These are phyloP conservation scores for Serendipita sp. DNA, from an alignment of 768 basidiomycete species.

Conservation along the genomic window DNA sequence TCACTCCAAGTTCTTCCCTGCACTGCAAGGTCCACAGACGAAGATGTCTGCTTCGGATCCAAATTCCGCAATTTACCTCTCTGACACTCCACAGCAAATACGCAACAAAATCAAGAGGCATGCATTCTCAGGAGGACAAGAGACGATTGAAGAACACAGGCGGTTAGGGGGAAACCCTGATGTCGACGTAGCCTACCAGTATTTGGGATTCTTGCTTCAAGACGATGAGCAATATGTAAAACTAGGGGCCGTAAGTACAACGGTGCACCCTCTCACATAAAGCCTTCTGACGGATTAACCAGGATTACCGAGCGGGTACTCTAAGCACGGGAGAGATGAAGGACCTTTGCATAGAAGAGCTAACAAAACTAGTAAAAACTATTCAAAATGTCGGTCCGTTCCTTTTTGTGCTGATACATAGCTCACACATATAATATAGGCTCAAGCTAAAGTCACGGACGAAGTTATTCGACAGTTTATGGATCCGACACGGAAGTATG, in stretches of 20 bases:
- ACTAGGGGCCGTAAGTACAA: constrained; percentile 49
- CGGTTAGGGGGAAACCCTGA: constrained; percentile 80
- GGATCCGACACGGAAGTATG: constrained; percentile 65
- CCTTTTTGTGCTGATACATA: not conserved
- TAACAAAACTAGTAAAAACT: constrained; percentile 67
- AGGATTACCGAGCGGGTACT: constrained; percentile 86
- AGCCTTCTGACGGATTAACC: constrained; percentile 2
- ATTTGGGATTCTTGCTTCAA: constrained; percentile 86
- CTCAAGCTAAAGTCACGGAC: constrained; percentile 65
- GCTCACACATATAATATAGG: constrained; percentile 27
- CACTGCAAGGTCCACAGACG: constrained; percentile 91
- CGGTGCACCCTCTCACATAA: not conserved
- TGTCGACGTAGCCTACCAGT: constrained; percentile 92
- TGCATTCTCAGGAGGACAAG: constrained; percentile 89
- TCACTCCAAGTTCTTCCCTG: constrained; percentile 96
- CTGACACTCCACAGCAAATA: constrained; percentile 78
- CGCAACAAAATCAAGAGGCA: constrained; percentile 95
- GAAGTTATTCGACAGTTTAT: constrained; percentile 61
- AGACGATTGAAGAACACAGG: constrained; percentile 91
- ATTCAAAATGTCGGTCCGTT: constrained; percentile 58
- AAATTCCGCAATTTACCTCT: constrained; percentile 94
- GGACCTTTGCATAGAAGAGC: constrained; percentile 60
- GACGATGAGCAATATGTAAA: constrained; percentile 76
- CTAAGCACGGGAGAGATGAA: constrained; percentile 87
- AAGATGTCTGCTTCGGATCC: constrained; percentile 97